Conservation (phyloP, 176 grass and related monocot genomes). For the Oryza nivara region DNA sequence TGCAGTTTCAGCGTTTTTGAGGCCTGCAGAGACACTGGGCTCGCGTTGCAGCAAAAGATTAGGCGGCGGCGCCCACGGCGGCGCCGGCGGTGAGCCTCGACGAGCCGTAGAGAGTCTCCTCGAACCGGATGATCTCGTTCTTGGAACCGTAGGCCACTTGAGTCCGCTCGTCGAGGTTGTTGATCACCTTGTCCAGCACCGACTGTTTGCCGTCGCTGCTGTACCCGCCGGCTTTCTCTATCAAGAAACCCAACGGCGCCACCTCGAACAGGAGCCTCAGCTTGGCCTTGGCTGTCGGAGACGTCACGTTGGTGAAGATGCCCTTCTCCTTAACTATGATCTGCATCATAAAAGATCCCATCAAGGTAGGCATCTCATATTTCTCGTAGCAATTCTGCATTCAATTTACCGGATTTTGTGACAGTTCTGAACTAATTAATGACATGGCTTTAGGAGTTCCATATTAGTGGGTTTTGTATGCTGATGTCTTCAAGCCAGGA, state of each 20-base stretch:
- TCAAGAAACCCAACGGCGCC: slow-evolving; percentile 79
- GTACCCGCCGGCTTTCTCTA: slow-evolving; percentile 94
- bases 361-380: slow-evolving; percentile 17
- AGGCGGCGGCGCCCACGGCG: slow-evolving; percentile 65
- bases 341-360: slow-evolving; percentile 45
- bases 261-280: slow-evolving; percentile 95
- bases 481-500: not conserved
- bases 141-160: slow-evolving; percentile 26
- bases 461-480: not conserved
- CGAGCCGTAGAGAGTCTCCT: slow-evolving; percentile 87
- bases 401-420: not conserved
- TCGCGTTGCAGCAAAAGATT: not conserved
- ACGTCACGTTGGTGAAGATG: slow-evolving; percentile 98
- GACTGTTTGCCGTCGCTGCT: slow-evolving; percentile 94
- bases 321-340: slow-evolving; percentile 99
- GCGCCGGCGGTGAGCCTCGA: slow-evolving; percentile 65
- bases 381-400: slow-evolving; percentile 25
- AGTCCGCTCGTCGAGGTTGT: not conserved
- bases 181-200: slow-evolving; percentile 11
- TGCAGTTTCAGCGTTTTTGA: not conserved
- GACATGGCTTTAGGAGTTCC: not conserved
- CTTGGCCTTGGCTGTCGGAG: slow-evolving; percentile 79
- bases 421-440: not conserved
- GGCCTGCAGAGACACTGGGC: not conserved
- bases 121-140: slow-evolving; percentile 99